Conservation (phyloP, 495 filamentous ascomycete species). For the Aspergillus campestris region DNA sequence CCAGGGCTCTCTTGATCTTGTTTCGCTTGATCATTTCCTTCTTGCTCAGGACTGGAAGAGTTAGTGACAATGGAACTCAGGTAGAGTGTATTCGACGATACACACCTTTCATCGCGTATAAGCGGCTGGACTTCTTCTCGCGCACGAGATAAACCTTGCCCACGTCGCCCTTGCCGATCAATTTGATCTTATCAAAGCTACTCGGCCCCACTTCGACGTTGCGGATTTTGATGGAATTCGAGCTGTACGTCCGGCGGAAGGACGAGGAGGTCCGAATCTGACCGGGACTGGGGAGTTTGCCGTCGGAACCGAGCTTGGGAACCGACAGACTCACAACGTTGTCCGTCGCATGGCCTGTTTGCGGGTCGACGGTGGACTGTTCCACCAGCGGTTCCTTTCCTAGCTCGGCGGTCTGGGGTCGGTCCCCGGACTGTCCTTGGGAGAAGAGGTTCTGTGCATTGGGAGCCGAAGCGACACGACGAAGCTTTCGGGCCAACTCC, state of each 20-base stretch:
- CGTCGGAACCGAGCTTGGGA: constrained; percentile 29
- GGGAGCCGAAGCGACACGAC: constrained; percentile 89
- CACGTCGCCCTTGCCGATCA: constrained; percentile 97
- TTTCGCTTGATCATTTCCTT: constrained; percentile 99
- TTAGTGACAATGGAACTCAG: constrained; percentile 7
- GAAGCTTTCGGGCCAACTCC: constrained; percentile 83
- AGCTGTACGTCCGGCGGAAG: constrained; percentile 95
- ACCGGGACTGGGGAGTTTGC: constrained; percentile 40
- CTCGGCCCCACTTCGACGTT: constrained; percentile 92
- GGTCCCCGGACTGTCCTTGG: constrained; percentile 52
- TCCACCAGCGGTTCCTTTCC: constrained; percentile 64
- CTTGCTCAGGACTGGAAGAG: constrained; percentile 77
- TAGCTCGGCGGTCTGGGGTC: constrained; percentile 72
- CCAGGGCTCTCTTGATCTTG: constrained; percentile 97
- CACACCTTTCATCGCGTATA: constrained; percentile 98
- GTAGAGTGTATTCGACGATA: not conserved
- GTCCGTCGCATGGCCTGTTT: constrained; percentile 42
- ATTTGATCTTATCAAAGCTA: constrained; percentile 98
- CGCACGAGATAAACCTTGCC: constrained; percentile 96
- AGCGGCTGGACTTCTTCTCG: constrained; percentile 89
- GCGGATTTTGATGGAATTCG: constrained; percentile 96
- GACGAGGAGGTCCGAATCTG: constrained; percentile 52
- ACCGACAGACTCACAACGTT: constrained; percentile 36
- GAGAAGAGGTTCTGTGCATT: constrained; percentile 92
- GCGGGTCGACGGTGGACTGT: constrained; percentile 46